phyloP scores from a whole-genome alignment of 495 filamentous ascomycete genomes.

The Xylaria castorea region DNA sequence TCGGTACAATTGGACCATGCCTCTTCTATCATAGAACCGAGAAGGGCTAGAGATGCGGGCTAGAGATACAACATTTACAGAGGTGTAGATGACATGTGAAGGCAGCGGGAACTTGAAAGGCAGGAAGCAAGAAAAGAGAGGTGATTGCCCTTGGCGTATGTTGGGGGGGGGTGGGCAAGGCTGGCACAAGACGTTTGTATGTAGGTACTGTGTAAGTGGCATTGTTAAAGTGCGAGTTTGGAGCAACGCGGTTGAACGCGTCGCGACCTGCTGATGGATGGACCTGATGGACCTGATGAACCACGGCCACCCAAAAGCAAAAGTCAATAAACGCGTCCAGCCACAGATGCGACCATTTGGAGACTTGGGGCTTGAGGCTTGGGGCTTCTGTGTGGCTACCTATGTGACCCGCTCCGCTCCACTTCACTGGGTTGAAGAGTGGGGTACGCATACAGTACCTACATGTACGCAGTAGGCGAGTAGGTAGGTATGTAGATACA shows the following conservation, averaged over 20 bases:
- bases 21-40: conserved; percentile 3
- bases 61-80: not conserved
- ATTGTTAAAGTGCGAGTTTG: conserved; percentile 19
- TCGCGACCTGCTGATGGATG: conserved; percentile 3
- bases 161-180: not conserved
- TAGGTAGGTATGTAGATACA: not conserved
- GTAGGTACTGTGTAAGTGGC: not conserved
- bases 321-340: conserved; percentile 35
- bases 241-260: conserved; percentile 28
- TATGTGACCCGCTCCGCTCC: not conserved
- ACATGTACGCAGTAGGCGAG: too few relatives aligned
- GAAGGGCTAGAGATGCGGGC: not conserved
- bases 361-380: too few relatives aligned
- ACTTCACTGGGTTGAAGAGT: too few relatives aligned
- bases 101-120: not conserved
- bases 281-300: too few relatives aligned
- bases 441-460: too few relatives aligned
- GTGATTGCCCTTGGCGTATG: not conserved
- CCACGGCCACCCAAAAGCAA: not conserved
- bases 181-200: not conserved
- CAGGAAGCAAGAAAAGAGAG: not conserved
- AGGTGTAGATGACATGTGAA: not conserved
- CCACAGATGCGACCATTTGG: conserved; percentile 21
- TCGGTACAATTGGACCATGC: conserved; percentile 8
- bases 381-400: conserved; percentile 10